Percentiles rank a stretch among this genome's conserved stretches.
These are phyloP conservation scores for Globisporangium uncinulatum DNA, from an alignment of 352 stramenopile species.

Conservation along the genomic window DNA sequence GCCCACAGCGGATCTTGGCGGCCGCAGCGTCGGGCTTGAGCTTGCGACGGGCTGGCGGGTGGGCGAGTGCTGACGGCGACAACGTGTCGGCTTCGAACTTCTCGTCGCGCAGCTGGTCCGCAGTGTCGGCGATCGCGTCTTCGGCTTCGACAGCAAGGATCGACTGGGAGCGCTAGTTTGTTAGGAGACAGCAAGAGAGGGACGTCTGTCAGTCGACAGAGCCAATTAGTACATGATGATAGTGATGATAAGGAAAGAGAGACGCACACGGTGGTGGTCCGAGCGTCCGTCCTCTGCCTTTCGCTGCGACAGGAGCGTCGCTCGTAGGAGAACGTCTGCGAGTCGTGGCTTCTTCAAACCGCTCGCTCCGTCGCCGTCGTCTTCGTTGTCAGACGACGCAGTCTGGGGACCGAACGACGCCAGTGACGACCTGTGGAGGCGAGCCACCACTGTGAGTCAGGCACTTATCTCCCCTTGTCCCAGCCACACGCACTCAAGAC, in stretches of 20 bases:
- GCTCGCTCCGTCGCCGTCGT: background rate
- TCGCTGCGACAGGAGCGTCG: conserved; percentile 56
- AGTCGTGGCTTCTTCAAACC: conserved; percentile 27
- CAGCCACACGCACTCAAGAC: no score
- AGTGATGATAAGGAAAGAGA: background rate
- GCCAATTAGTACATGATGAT: background rate
- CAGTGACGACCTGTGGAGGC: conserved; percentile 2
- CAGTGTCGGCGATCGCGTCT: conserved; percentile 56
- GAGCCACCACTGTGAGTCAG: background rate
- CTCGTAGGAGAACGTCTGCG: conserved; percentile 51
- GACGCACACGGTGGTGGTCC: background rate
- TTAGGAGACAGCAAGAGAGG: background rate
- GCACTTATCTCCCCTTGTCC: no score
- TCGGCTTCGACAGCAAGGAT: conserved; percentile 6
- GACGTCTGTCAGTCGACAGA: background rate
- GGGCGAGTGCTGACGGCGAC: conserved; percentile 36
- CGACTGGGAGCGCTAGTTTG: conserved; percentile 5
- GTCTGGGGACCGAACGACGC: conserved; percentile 8
- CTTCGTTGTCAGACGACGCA: background rate
- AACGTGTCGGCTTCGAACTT: conserved; percentile 48
- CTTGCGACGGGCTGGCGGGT: conserved; percentile 1
- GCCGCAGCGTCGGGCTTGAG: conserved; percentile 19
- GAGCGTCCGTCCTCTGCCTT: conserved; percentile 5
- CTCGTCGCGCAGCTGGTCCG: conserved; percentile 50
- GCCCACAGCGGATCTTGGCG: conserved; percentile 42